Evolutionary conservation across 2,329 filamentous ascomycete genomes (phyloP), one percentile per base, ranked within the genome.

Genomic region (Endocalyx cinctus): DNA sequence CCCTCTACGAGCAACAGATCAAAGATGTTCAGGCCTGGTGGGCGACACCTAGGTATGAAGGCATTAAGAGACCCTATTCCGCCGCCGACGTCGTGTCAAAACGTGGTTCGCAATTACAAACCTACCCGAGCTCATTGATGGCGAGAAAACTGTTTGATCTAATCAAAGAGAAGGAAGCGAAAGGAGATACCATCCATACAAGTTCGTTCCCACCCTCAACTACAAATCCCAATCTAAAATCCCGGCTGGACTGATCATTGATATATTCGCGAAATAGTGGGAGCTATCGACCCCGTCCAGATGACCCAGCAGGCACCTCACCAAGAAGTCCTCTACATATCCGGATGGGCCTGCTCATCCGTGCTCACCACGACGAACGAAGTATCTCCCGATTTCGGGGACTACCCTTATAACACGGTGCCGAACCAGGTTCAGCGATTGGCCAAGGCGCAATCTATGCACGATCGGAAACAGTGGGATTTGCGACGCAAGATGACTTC

Each of bases 371-470:
- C 81, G 8, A 97, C 92, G 23, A 97, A 98, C 66, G 92, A 98
- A 60, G 92, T 98, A 17, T 96, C 88, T 0, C 86, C 92, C 27
- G 92, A 98, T 59, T 95, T 97, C 65, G 92, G 92, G 52, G 92
- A 98, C 63, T 98, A 98, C 60, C 92, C 92, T 0, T 98, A 98
- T 68, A 97, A 97, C 58, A 98, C 92, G 0, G 92, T 98, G 5
- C 92, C 92, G 7, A 97, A 97, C 64, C 92, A 97, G 60, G 92
- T 98, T 4, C 88, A 98, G 67, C 79, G 92, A 44, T 69, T 98
- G 32, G 87, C 94, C 67, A 97, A 97, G 66, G 92, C 92, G 4
- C 92, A 98, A 63, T 88, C 88, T 46, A 81, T 97, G 70, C 92
- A 98, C 60, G 92, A 98, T 62, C 82, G 92, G 47, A 95, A 94